phyloP scores from a whole-genome alignment of 352 stramenopile genomes.

The Pythium phragmitis region DNA sequence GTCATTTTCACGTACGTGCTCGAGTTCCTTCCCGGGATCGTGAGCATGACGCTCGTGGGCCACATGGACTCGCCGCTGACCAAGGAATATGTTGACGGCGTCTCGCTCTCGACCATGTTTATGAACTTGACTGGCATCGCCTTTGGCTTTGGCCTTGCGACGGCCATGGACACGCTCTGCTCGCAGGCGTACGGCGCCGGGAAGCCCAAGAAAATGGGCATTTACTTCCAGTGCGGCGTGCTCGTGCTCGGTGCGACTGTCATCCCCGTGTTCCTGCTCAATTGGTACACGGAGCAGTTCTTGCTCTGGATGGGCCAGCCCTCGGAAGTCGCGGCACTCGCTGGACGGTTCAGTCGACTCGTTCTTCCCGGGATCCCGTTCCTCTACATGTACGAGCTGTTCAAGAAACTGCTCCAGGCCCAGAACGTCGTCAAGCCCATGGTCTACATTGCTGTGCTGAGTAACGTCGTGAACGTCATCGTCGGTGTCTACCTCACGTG shows the following conservation, averaged over 20 bases:
- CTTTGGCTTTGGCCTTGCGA: conserved; percentile 48
- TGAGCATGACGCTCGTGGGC: conserved; percentile 54
- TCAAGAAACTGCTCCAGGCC: conserved; percentile 77
- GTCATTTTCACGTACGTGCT: conserved; percentile 35
- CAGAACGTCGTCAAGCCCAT: conserved; percentile 79
- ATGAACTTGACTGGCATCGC: conserved; percentile 70
- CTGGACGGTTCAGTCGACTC: conserved; percentile 59
- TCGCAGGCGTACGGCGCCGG: conserved; percentile 80
- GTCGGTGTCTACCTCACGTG: conserved; percentile 69
- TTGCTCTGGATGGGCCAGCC: conserved; percentile 48
- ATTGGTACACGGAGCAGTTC: conserved; percentile 56
- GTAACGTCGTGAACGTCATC: conserved; percentile 65
- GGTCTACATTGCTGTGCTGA: conserved; percentile 54
- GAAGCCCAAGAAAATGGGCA: conserved; percentile 61
- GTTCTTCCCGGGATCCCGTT: conserved; percentile 58
- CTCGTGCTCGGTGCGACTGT: conserved; percentile 48
- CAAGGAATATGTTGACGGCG: conserved; percentile 59
- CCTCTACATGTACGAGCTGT: conserved; percentile 77
- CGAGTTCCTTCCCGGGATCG: conserved; percentile 55
- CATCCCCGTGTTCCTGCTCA: conserved; percentile 52
- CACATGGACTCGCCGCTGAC: conserved; percentile 55
- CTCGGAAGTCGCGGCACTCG: conserved; percentile 44
- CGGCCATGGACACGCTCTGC: conserved; percentile 82
- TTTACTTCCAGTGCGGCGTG: conserved; percentile 71
- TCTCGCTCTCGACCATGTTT: conserved; percentile 59